Conservation (phyloP, 179 eudicot genomes). For the Spergularia azorica region DNA sequence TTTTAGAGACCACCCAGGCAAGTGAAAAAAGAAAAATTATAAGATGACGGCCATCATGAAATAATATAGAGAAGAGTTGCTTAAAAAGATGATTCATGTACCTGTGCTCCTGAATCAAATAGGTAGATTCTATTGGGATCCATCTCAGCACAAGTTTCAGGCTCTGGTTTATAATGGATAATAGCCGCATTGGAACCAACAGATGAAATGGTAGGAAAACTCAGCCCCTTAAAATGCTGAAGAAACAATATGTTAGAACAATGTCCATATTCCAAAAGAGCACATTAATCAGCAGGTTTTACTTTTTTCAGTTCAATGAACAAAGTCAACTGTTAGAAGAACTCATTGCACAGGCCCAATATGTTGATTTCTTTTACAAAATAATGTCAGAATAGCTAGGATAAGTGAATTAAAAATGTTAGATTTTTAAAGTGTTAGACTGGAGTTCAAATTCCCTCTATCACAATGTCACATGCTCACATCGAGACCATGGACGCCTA, state of each 20-base stretch:
- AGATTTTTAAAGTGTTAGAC: background rate
- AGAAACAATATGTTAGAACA: conserved; percentile 17
- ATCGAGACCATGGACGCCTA: background rate
- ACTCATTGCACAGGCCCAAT: background rate
- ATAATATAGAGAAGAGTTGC: background rate
- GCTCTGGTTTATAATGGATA: conserved; percentile 76
- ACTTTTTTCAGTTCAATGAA: background rate
- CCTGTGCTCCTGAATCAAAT: conserved; percentile 98
- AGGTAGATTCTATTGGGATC: conserved; percentile 83
- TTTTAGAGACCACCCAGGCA: conserved; percentile 28
- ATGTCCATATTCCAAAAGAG: background rate
- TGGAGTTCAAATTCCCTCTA: background rate
- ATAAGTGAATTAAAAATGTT: background rate
- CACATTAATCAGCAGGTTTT: background rate
- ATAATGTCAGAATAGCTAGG: background rate
- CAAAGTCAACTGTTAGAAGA: background rate
- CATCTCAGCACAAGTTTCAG: conserved; percentile 79
- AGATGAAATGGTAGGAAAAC: conserved; percentile 97
- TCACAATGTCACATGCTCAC: background rate
- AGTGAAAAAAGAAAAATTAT: conserved; percentile 10
- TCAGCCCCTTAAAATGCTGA: conserved; percentile 91
- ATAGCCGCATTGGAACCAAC: conserved; percentile 97
- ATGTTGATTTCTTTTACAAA: background rate
- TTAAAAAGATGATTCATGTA: conserved; percentile 26
- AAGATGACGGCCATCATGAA: background rate